Percentiles rank a stretch among this genome's conserved stretches.
Conservation (phyloP, 1,284 basidiomycete genomes). For the Tilletia indica region DNA sequence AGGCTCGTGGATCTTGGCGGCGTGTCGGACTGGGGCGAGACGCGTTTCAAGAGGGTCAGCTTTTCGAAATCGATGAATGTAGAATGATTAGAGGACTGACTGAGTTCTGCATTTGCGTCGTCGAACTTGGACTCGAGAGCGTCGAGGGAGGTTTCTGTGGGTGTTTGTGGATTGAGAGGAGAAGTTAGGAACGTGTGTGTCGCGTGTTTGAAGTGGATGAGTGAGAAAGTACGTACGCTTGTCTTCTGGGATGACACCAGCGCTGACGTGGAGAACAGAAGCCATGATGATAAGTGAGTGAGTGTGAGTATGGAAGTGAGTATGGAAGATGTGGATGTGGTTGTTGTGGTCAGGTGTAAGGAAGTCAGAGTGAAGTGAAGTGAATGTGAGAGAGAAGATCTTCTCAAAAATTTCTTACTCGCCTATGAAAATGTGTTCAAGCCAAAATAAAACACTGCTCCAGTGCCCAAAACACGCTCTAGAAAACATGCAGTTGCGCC, state of each 20-base stretch:
- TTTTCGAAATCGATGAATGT: background rate
- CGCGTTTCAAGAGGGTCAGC: too few relatives aligned
- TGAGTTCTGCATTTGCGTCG: conserved; percentile 16
- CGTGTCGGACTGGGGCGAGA: background rate
- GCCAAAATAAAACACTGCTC: too few relatives aligned
- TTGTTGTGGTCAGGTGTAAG: background rate
- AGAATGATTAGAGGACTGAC: background rate
- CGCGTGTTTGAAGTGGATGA: too few relatives aligned
- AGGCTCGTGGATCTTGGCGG: conserved; percentile 40
- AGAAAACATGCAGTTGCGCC: too few relatives aligned
- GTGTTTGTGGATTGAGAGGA: background rate
- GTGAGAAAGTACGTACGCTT: background rate
- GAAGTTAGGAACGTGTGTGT: too few relatives aligned
- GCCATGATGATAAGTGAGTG: background rate
- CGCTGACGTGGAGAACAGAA: background rate
- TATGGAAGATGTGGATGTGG: background rate
- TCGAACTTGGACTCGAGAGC: conserved; percentile 16
- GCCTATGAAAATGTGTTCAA: too few relatives aligned
- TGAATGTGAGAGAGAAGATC: background rate
- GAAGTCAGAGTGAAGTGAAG: too few relatives aligned
- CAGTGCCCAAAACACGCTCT: too few relatives aligned
- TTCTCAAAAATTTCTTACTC: too few relatives aligned
- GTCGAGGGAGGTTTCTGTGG: conserved; percentile 18
- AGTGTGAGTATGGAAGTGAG: background rate
- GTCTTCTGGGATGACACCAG: background rate